Evolutionary conservation across 1,284 basidiomycete genomes (phyloP), one percentile per base, ranked within the genome.

Genomic region (Cryptococcus floricola): DNA sequence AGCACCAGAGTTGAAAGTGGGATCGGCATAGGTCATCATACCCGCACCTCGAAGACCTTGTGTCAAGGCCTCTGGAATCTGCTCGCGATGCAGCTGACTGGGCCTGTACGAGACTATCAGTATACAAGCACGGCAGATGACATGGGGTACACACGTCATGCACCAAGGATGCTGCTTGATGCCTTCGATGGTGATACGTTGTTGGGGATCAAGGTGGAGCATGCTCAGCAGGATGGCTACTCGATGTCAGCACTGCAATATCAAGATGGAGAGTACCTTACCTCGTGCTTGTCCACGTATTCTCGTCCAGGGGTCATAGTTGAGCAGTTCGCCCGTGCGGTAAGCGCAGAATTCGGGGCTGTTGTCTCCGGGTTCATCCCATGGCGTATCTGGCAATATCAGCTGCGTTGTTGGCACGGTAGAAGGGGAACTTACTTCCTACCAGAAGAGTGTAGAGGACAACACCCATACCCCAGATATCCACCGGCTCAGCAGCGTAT

Each of bases 381-480:
- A 98, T 1, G 95, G 96, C 0, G 95, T 98, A 71, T 96, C 92
- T 96, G 56, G 0, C 27, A 46, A 16, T 23, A 25, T 44, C 19
- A 19, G 42, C 37, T 9, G 12, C 8, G 10, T 28, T 23, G 5
- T 8, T n/a, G 27, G 18, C 34, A 16, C 13, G 5, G 27, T 12
- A 13, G 13, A 31, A 5, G 5, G 10, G 8, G 3, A 1, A 83
- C 91, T 65, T 72, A 94, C 93, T 98, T 50, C 95, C 95, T 5
- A 85, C 87, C 0, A 98, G 81, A 57, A 98, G 79, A 0, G 95
- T 92, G 71, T 91, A 98, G 0, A 98, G 80, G 39, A 98, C 95
- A n/a, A 98, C 89, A 1, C 96, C 96, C 52, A 91, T 84, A 1
- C 91, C 92, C 95, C 95, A 98, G 3, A 91, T 86, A 73, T 98